Evolutionary conservation across 2,329 filamentous ascomycete species (phyloP).

Genomic region (Claviceps arundinis): DNA sequence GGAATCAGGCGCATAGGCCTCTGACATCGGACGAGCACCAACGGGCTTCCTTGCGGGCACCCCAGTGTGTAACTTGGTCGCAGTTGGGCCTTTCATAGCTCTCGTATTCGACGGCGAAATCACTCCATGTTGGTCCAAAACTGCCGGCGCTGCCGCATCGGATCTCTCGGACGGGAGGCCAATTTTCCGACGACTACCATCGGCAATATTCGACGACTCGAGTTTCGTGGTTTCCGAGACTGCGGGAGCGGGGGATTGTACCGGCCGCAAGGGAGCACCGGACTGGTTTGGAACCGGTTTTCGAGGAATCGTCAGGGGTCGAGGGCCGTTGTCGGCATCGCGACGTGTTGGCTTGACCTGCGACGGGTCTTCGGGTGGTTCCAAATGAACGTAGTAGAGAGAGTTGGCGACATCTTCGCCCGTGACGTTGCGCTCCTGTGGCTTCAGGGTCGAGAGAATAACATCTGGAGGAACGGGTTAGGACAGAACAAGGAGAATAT

Average conservation of each 20-base stretch:
- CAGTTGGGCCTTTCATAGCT: slow-evolving; percentile 2
- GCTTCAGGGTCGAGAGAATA: slow-evolving; percentile 83
- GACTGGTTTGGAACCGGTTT: slow-evolving; percentile 34
- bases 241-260: neutral
- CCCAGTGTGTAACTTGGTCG: slow-evolving; percentile 7
- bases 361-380: slow-evolving; percentile 35
- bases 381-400: slow-evolving; percentile 80
- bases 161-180: neutral
- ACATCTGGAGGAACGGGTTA: slow-evolving; percentile 47
- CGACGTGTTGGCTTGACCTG: slow-evolving; percentile 13
- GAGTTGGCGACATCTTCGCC: slow-evolving; percentile 75
- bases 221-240: neutral
- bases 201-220: neutral
- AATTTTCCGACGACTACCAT: neutral
- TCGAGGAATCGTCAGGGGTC: slow-evolving; percentile 32
- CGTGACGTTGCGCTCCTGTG: slow-evolving; percentile 77
- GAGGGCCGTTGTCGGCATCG: slow-evolving; percentile 23
- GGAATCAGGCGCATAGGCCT: neutral
- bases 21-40: slow-evolving; percentile 12
- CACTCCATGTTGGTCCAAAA: neutral
- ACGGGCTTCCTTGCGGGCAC: slow-evolving; percentile 16
- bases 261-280: slow-evolving; percentile 12
- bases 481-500: neutral
- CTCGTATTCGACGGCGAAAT: neutral
- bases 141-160: neutral